phyloP scores from a whole-genome alignment of 192 early-diverging fungal genomes.

The Gorgonomyces haynaldii region DNA sequence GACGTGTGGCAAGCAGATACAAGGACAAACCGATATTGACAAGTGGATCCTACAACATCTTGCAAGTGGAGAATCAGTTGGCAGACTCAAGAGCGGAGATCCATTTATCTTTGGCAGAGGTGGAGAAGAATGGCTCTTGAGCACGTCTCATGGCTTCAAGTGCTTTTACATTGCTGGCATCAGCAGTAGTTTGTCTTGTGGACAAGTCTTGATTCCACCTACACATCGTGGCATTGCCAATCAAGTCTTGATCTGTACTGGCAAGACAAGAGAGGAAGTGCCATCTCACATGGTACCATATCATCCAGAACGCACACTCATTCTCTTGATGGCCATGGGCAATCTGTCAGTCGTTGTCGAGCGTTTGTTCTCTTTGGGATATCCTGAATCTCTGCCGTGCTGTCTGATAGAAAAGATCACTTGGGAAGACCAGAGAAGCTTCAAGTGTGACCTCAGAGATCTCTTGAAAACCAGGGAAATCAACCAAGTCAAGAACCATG shows the following conservation, averaged over 20 bases:
- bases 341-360: constrained; percentile 46
- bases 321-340: constrained; percentile 77
- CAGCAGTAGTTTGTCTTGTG: not conserved
- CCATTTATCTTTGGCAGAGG: constrained; percentile 83
- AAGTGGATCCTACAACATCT: constrained; percentile 61
- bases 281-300: constrained; percentile 59
- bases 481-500: constrained; percentile 56
- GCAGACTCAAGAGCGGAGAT: constrained; percentile 78
- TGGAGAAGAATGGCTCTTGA: constrained; percentile 62
- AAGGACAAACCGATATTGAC: constrained; percentile 66
- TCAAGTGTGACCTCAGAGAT: constrained; percentile 45
- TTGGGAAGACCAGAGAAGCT: constrained; percentile 57
- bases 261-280: constrained; percentile 54
- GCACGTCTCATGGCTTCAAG: not conserved
- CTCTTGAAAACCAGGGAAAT: constrained; percentile 53
- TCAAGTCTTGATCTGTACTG: constrained; percentile 70
- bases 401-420: constrained; percentile 74
- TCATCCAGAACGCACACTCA: constrained; percentile 51
- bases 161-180: not conserved
- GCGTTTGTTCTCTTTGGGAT: constrained; percentile 38
- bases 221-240: constrained; percentile 77
- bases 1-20: constrained; percentile 47
- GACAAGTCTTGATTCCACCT: constrained; percentile 62
- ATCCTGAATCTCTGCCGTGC: constrained; percentile 53
- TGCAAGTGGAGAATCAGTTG: constrained; percentile 47